Evolutionary conservation across 768 basidiomycete species (phyloP), one percentile per base, ranked within the genome.

Genomic region (Termitomyces sp.): DNA sequence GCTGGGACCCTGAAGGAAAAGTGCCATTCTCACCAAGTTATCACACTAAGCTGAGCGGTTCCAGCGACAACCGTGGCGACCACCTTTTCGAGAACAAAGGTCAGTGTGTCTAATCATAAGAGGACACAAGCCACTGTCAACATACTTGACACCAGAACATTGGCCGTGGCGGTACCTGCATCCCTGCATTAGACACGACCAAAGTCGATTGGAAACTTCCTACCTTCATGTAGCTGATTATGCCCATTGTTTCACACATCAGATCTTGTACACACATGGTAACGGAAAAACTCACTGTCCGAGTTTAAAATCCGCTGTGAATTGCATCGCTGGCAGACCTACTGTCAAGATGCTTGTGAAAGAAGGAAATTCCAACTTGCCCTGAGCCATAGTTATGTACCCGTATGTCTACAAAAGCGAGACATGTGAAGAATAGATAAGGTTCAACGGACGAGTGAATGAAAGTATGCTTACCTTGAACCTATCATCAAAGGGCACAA

Each of bases 261-360:
- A 60, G 46, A 41, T 10, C 6, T 36, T 26, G 53, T 46, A 37
- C 46, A 55, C 13, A 20, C 13, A 26, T 39, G 36, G 18, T 37
- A 27, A 44, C 22, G 49, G 7, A 31, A 29, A 44, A 55, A 54
- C 86, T 74, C 76, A 87, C 71, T 89, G 86, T 46, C 88, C 88
- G 20, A 90, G 78, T 70, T 90, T 90, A 68, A 90, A 85, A 68
- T 90, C 88, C 49, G 81, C 79, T 16, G 86, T 80, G 66, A 89
- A 88, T 59, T 81, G 80, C 69, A 88, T 78, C 2, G 84, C 87
- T 73, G 39, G 8, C 39, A 29, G 41, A 64, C 29, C 37, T 29
- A 13, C 51, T 72, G 72, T 22, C 7, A 57, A 41, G 48, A 41
- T 22, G 36, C 42, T 26, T 18, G 3, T 5, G 2, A 10, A 41